Evolutionary conservation across 148 eudicot species (phyloP), one percentile per base, ranked within the genome.

Genomic region (Vaccinium corymbosum): DNA sequence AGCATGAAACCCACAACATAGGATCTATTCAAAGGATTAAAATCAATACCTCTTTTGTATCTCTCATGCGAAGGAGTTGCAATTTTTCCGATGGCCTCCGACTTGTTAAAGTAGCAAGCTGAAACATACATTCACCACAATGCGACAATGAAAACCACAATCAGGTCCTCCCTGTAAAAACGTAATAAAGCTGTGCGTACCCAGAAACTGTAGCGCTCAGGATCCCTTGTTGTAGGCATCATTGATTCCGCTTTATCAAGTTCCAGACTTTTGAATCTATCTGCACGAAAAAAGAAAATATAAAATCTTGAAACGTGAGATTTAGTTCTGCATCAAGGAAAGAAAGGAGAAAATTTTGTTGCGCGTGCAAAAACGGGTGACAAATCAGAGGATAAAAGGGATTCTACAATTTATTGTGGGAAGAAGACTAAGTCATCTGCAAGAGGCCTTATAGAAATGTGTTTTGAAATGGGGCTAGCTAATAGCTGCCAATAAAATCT

Each of bases 191-290:
- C 10, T 70, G 83, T 81, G 83, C 84, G 85, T 94, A 97, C 99
- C 99, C 99, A 97, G 53, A 97, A 97, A 91, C 99, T 95, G 88
- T 91, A 97, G 86, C 86, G 93, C 91, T 95, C 98, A 27, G 98
- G 99, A 89, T 95, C 92, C 25, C 85, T 85, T 57, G 91, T 80
- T 42, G 96, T 82, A 15, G 99, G 99, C 95, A 91, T 92, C 94
- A 94, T 88, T 12, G 93, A 93, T 90, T 97, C 99, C 50, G 94
- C 96, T 81, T 90, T 94, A 75, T 83, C 88, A 83, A 97, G 92
- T 88, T 97, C 97, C 49, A 91, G 84, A 56, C 91, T 92, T 81
- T 93, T 91, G 81, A 87, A 55, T 89, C 95, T 86, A 89, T 97
- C 99, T 95, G 93, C 76, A 86, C 25, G 74, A 16, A 82, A 81